Percentiles rank a stretch among this genome's conserved stretches.
phyloP scores from a whole-genome alignment of 257 asterid genomes.

The Capsicum chinense region DNA sequence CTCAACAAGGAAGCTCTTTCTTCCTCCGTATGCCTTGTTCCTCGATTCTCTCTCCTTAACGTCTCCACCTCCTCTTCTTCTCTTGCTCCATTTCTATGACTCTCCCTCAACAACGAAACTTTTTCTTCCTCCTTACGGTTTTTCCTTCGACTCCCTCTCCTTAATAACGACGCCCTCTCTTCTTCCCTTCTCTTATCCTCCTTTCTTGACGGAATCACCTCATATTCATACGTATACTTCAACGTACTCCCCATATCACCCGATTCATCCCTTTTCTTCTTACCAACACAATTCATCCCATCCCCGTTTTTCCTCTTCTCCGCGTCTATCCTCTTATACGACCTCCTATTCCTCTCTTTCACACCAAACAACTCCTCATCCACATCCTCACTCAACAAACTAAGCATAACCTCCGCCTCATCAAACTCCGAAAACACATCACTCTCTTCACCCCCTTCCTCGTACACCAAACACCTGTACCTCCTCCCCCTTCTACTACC shows the following conservation, averaged over 20 bases:
- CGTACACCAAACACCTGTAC: slow-evolving; percentile 48
- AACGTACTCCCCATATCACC: slow-evolving; percentile 44
- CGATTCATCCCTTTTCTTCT: slow-evolving; percentile 49
- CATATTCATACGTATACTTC: slow-evolving; percentile 42
- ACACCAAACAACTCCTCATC: slow-evolving; percentile 54
- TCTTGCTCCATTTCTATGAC: slow-evolving; percentile 17
- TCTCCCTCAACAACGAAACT: slow-evolving; percentile 26
- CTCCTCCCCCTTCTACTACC: slow-evolving; percentile 50
- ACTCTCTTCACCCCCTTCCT: slow-evolving; percentile 50
- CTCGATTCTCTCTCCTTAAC: slow-evolving; percentile 31
- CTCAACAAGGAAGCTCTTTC: slow-evolving; percentile 25
- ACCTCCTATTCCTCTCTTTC: slow-evolving; percentile 46
- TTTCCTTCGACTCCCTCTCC: slow-evolving; percentile 31
- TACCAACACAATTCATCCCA: slow-evolving; percentile 31
- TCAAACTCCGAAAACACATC: slow-evolving; percentile 42
- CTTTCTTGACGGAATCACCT: slow-evolving; percentile 39
- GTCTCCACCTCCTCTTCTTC: slow-evolving; percentile 34
- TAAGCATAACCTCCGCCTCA: slow-evolving; percentile 83
- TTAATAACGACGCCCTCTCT: neutral
- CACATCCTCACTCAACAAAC: slow-evolving; percentile 68
- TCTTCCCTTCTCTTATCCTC: slow-evolving; percentile 41
- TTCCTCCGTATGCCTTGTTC: slow-evolving; percentile 26
- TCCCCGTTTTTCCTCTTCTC: slow-evolving; percentile 46
- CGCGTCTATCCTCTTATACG: slow-evolving; percentile 45
- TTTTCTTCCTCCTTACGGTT: slow-evolving; percentile 15